These are phyloP conservation scores for Peronospora farinosa DNA, from an alignment of 352 stramenopile species.

Conservation along the genomic window DNA sequence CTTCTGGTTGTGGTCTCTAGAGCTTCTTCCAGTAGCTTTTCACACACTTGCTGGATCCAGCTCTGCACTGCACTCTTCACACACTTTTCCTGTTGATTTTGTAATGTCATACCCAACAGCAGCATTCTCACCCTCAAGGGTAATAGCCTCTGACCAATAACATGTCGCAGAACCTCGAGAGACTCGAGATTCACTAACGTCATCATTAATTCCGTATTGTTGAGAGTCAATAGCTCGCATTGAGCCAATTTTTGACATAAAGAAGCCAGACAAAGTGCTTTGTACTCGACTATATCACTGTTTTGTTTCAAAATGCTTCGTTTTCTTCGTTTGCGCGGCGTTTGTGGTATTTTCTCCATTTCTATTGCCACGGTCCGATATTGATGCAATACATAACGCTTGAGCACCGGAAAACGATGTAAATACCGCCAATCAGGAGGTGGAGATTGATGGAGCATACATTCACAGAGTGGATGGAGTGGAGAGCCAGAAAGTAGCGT, in stretches of 20 bases:
- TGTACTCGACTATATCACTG: conserved; percentile 13
- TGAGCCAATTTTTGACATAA: conserved; percentile 36
- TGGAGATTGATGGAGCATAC: conserved; percentile 12
- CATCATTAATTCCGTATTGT: conserved; percentile 17
- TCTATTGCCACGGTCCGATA: conserved; percentile 20
- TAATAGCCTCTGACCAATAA: conserved; percentile 17
- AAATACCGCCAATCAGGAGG: conserved; percentile 29
- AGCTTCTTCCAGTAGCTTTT: conserved; percentile 37
- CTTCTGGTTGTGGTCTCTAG: conserved; percentile 24
- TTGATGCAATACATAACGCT: conserved; percentile 35
- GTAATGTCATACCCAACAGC: conserved; percentile 29
- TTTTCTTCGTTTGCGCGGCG: conserved; percentile 26
- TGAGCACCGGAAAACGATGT: conserved; percentile 40
- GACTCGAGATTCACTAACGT: conserved; percentile 14
- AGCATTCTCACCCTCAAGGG: conserved; percentile 28
- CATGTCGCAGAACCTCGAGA: conserved; percentile 19
- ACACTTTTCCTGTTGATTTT: conserved; percentile 10
- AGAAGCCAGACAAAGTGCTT: conserved; percentile 25
- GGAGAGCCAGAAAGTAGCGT: neutral
- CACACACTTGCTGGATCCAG: conserved; percentile 33
- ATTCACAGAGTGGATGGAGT: conserved; percentile 40
- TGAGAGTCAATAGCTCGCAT: conserved; percentile 30
- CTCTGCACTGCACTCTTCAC: conserved; percentile 11
- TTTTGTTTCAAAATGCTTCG: conserved; percentile 9
- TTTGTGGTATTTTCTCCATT: conserved; percentile 22